Evolutionary conservation across 1,139 yeast species (phyloP), one percentile per base, ranked within the genome.

Genomic region (Debaryomyces nepalensis): DNA sequence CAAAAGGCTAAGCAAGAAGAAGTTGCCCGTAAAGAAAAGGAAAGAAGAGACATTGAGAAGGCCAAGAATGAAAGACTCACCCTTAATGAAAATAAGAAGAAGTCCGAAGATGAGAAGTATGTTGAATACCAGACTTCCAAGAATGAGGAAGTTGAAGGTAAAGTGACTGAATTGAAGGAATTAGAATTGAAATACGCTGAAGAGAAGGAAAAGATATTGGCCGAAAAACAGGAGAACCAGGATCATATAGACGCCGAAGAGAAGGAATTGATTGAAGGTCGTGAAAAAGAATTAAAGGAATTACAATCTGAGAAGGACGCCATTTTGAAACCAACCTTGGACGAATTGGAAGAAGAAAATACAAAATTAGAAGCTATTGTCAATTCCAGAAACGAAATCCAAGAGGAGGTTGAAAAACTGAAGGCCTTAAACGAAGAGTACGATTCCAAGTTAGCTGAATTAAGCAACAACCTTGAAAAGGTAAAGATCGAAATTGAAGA

Each of bases 1-100:
- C 58, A 58, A 39, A 78, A 78, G 46, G 81, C 75, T 54, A 79
- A 78, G 56, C 69, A 73, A 44, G 72, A 63, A 29, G 77, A 77
- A 54, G 65, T 70, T 54, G 75, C 73, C 42, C 78, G 74, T 48
- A 79, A 81, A 61, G 70, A 73, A 50, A 63, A 73, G 44, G 75
- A 68, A 50, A 69, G 61, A 55, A 66, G 61, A 22, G 75, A 66
- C 16, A 54, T 63, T 23, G 75, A 68, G 50, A 51, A 54, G 23
- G 77, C 72, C 27, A 71, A 74, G 65, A 64, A 55, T 46, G 61
- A 62, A 53, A 57, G 78, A 53, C 39, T 63, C 29, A 54, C 55
- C 21, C 66, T 62, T 33, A 61, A 74, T 49, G 79, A 73, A 24
- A 72, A 66, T 5, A 67, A 64, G 43, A 72, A 73, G 53, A 58